Conservation (phyloP, 140 eudicot species). For the Senecio squalidus region DNA sequence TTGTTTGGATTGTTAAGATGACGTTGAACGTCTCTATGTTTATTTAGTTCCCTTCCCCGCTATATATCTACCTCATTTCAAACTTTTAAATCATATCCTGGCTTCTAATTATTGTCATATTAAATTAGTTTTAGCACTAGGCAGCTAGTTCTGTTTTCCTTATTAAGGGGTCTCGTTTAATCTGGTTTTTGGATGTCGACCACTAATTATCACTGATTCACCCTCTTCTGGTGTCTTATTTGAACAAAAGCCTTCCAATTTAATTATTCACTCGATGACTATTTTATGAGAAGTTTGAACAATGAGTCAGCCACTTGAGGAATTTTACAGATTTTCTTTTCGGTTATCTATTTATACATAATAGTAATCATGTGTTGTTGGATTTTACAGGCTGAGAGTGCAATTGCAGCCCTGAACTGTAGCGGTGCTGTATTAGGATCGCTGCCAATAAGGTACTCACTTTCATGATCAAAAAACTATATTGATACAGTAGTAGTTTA, state of each 20-base stretch:
- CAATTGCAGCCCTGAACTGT: constrained; percentile 87
- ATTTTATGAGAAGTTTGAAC: not conserved
- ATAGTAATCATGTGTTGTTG: constrained; percentile 3
- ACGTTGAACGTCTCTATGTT: not conserved
- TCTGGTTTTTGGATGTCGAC: not conserved
- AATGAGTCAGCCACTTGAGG: not conserved
- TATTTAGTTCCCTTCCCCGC: not conserved
- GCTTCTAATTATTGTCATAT: no score
- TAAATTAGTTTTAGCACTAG: not conserved
- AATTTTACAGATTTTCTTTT: not conserved
- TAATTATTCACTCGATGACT: not conserved
- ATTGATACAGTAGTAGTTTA: not conserved
- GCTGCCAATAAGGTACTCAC: constrained; percentile 66
- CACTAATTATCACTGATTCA: no score
- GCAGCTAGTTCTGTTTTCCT: not conserved
- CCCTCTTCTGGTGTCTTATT: not conserved
- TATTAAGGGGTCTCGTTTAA: not conserved
- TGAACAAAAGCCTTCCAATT: not conserved
- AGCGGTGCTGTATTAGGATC: constrained; percentile 82
- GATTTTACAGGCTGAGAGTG: constrained; percentile 78
- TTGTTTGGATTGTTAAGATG: not conserved
- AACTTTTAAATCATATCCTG: not conserved
- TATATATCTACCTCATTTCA: not conserved
- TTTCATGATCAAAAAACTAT: not conserved
- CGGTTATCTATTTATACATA: not conserved